These are phyloP conservation scores for Cydonia oblonga DNA, from an alignment of 331 rosid genomes.

Conservation along the genomic window DNA sequence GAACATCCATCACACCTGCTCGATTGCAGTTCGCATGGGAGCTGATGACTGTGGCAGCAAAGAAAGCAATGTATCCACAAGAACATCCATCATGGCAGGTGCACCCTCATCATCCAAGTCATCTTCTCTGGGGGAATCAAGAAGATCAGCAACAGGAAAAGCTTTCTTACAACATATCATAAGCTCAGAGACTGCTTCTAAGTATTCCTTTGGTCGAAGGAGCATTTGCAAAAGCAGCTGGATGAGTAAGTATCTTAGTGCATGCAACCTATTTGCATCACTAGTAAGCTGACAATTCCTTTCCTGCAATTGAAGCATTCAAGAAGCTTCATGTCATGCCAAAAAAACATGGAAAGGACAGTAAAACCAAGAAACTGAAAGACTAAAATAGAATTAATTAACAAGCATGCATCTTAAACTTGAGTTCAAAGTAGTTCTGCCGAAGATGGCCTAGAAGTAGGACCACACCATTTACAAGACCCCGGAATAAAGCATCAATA, in stretches of 20 bases:
- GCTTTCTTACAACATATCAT: conserved; percentile 73
- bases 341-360: neutral
- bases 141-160: conserved; percentile 45
- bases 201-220: conserved; percentile 65
- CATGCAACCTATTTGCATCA: conserved; percentile 55
- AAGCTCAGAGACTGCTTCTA: conserved; percentile 80
- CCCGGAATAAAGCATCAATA: neutral
- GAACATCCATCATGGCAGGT: conserved; percentile 81
- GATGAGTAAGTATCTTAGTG: conserved; percentile 74
- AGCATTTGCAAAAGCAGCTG: conserved; percentile 87
- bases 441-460: neutral
- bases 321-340: neutral
- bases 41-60: conserved; percentile 86
- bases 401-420: neutral
- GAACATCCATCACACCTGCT: conserved; percentile 53
- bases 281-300: conserved; percentile 31
- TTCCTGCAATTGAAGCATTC: conserved; percentile 43
- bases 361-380: neutral
- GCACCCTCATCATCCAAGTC: conserved; percentile 43
- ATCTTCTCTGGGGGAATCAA: conserved; percentile 53
- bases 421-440: neutral
- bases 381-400: neutral
- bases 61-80: conserved; percentile 84
- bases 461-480: neutral
- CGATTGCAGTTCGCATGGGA: conserved; percentile 79